phyloP scores from a whole-genome alignment of 2,329 filamentous ascomycete genomes.

The Periconia digitata region DNA sequence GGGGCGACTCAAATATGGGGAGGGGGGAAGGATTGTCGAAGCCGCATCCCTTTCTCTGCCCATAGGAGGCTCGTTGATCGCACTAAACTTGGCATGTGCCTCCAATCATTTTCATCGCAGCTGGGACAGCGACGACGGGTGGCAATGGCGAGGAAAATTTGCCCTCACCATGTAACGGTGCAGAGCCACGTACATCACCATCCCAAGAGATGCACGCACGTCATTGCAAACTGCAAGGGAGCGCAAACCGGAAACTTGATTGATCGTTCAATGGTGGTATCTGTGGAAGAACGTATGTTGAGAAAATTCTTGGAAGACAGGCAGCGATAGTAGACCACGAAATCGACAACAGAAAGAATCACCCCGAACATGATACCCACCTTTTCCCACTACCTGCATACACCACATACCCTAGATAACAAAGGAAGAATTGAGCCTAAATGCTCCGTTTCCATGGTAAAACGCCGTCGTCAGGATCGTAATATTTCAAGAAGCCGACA shows the following conservation, averaged over 20 bases:
- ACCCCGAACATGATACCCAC: conserved; percentile 2
- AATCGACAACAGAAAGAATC: not conserved
- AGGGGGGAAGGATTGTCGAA: not conserved
- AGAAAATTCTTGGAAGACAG: not conserved
- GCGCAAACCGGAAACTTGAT: not conserved
- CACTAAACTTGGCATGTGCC: too few relatives aligned
- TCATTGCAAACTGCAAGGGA: too few relatives aligned
- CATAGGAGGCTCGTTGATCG: too few relatives aligned
- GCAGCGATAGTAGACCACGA: not conserved
- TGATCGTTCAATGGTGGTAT: not conserved
- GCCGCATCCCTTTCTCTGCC: not conserved
- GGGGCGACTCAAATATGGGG: not conserved
- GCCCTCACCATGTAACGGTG: too few relatives aligned
- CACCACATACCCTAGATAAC: conserved; percentile 16
- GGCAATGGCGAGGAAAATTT: too few relatives aligned
- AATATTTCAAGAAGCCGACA: conserved; percentile 15
- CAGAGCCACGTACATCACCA: too few relatives aligned
- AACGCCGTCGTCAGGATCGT: conserved; percentile 27
- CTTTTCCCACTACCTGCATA: conserved; percentile 17
- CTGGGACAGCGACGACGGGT: too few relatives aligned
- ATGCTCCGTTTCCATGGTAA: conserved; percentile 7
- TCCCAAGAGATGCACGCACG: too few relatives aligned
- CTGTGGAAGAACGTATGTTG: not conserved
- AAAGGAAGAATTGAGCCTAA: conserved; percentile 9
- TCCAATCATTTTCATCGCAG: too few relatives aligned